These are phyloP conservation scores for Rubus idaeus DNA, from an alignment of 306 rosid species.

Conservation along the genomic window DNA sequence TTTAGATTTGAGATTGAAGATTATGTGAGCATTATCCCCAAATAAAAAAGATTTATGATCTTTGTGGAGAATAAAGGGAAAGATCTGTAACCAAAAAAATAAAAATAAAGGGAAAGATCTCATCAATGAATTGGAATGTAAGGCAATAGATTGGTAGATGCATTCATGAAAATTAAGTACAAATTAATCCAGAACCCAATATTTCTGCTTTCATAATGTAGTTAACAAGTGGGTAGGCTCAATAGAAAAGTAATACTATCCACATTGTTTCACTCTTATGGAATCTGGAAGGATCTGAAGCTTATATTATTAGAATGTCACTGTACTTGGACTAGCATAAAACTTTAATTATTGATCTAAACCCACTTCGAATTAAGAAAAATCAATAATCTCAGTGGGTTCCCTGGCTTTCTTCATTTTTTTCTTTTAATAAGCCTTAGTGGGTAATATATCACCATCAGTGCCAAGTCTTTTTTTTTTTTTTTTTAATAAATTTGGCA, in stretches of 20 bases:
- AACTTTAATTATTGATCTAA: neutral
- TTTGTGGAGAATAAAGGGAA: constrained; percentile 22
- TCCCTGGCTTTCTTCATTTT: neutral
- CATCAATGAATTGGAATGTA: neutral
- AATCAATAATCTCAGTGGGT: neutral
- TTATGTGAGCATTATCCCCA: neutral
- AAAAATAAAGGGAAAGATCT: constrained; percentile 26
- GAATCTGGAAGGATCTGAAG: neutral
- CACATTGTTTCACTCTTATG: neutral
- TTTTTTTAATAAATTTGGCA: too few relatives aligned
- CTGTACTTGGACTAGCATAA: neutral
- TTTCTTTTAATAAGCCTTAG: neutral
- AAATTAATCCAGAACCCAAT: neutral
- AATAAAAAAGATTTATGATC: neutral
- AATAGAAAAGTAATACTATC: neutral
- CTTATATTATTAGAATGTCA: neutral
- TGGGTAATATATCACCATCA: neutral
- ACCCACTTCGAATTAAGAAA: neutral
- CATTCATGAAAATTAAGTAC: neutral
- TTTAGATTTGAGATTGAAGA: neutral
- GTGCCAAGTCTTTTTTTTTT: neutral
- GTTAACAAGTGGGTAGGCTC: constrained; percentile 10
- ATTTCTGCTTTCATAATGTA: neutral
- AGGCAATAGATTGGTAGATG: neutral
- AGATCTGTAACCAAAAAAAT: too few relatives aligned